Base-by-base conservation (phyloP, 176 grass and related monocot species). In the Eragrostis nindensis region DNA sequence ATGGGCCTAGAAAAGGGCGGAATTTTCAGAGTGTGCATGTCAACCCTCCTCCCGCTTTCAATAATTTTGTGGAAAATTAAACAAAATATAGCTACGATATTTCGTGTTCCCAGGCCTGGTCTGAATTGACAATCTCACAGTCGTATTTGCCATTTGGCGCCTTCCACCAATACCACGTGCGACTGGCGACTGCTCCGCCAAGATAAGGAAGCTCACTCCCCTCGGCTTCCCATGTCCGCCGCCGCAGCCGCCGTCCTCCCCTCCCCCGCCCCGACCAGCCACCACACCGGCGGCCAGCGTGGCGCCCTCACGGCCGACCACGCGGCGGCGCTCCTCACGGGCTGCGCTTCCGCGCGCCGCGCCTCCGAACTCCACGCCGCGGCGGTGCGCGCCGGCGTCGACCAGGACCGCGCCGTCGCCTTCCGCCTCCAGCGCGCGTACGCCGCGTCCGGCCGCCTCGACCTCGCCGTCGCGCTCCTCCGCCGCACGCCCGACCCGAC, bases 341-440 rank as follows among this genome's bases (percentile, higher is more conserved):
- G 72, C 39, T 91, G 86, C 81, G 45, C 83, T n/a, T 82, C 84
- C 24, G 26, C 74, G 7, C 89, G 78, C 48, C 89, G 71, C 66
- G 53, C 90, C 29, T 75, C 83, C 22, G 86, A 97, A 77, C 82
- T 97, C 52, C 94, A 97, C 73, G 94, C 86, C 22, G 89, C 86
- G 38, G 84, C 86, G 11, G 8, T 97, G 41, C 91, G 91, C n/a
- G 52, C 78, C 29, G 66, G 80, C 19, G 65, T 91, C 19, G 86
- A 91, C 77, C 71, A 62, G 43, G 83, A 91, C 82, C 76, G 66
- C 4, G 55, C 90, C 45, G 87, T 97, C 11, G 90, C 52, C 71
- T 97, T 97, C 84, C 85, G 87, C 41, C 91, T 97, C 48, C 94
- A 97, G 81, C 89, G 85, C 62, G 82, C 82, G 30, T 97, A 97